Evolutionary conservation across 2,329 filamentous ascomycete genomes (phyloP).

Genomic region (Teratosphaeria destructans): DNA sequence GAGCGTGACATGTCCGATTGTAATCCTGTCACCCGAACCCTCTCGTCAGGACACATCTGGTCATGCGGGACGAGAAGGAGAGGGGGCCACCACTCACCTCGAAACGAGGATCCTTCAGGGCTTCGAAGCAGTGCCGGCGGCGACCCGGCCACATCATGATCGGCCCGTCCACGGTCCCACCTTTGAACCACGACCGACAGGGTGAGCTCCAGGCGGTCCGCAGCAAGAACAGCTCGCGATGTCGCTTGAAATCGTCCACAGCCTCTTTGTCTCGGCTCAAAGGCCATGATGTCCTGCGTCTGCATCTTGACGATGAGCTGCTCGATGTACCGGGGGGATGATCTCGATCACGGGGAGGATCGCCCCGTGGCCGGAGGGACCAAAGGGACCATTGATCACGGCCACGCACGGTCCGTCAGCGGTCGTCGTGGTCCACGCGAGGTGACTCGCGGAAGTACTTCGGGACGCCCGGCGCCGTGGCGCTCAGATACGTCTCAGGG

Average conservation of each 20-base stretch:
- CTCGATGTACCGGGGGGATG: constrained; percentile 8
- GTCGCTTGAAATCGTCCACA: constrained; percentile 4
- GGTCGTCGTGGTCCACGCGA: not conserved
- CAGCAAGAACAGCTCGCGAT: constrained; percentile 8
- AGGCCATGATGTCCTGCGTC: constrained; percentile 10
- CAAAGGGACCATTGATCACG: constrained; percentile 9
- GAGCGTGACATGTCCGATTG: not conserved
- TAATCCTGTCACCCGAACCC: constrained; percentile 1
- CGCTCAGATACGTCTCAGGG: constrained; percentile 7
- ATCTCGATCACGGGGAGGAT: constrained; percentile 9
- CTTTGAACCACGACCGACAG: constrained; percentile 20
- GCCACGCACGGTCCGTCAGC: not conserved
- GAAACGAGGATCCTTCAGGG: constrained; percentile 1
- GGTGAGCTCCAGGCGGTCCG: constrained; percentile 8
- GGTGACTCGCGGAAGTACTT: constrained; percentile 6
- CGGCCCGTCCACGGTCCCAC: constrained; percentile 17
- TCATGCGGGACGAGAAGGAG: not conserved
- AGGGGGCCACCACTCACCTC: not conserved
- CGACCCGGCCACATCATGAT: constrained; percentile 23
- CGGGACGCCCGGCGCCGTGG: constrained; percentile 7
- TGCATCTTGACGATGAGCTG: constrained; percentile 10
- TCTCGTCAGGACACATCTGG: not conserved
- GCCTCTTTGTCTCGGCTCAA: constrained; percentile 5
- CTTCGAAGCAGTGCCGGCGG: constrained; percentile 11
- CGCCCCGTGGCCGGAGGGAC: constrained; percentile 8